phyloP scores from a whole-genome alignment of 176 grass and related monocot genomes.

The Eremochloa ophiuroides region DNA sequence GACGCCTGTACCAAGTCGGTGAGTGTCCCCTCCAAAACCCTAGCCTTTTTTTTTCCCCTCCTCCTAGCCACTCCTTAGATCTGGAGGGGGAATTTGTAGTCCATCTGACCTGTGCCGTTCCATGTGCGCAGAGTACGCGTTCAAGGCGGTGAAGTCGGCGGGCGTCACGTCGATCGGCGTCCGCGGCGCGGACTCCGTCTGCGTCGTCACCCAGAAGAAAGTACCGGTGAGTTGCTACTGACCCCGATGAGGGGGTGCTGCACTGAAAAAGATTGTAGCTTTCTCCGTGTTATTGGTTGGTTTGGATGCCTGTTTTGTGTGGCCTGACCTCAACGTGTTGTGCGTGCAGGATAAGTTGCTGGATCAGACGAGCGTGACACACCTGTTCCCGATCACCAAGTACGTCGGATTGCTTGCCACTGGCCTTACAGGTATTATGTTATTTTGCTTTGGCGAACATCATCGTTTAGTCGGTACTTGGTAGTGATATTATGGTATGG shows the following conservation, averaged over 20 bases:
- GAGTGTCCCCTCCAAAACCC: slow-evolving; percentile 47
- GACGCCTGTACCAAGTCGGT: slow-evolving; percentile 99
- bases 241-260: background rate
- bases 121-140: slow-evolving; percentile 76
- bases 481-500: background rate
- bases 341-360: slow-evolving; percentile 82
- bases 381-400: slow-evolving; percentile 87
- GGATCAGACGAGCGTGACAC: slow-evolving; percentile 84
- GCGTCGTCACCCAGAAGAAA: slow-evolving; percentile 99
- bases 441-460: background rate
- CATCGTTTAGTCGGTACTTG: background rate
- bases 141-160: slow-evolving; percentile 96
- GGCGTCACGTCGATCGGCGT: slow-evolving; percentile 97
- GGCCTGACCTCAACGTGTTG: background rate
- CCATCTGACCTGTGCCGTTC: slow-evolving; percentile 10
- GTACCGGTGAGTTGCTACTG: slow-evolving; percentile 70
- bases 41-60: background rate
- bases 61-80: background rate
- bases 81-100: background rate
- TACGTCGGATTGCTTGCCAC: slow-evolving; percentile 84
- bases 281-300: background rate
- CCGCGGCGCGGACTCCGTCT: slow-evolving; percentile 79
- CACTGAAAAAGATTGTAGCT: background rate
- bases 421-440: slow-evolving; percentile 73
- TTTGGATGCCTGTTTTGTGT: background rate